A percentile compares a stretch with the other conserved stretches of the same genome.
Evolutionary conservation across 371 early-diverging fungal species (phyloP).

Genomic region (Lichtheimia corymbifera): DNA sequence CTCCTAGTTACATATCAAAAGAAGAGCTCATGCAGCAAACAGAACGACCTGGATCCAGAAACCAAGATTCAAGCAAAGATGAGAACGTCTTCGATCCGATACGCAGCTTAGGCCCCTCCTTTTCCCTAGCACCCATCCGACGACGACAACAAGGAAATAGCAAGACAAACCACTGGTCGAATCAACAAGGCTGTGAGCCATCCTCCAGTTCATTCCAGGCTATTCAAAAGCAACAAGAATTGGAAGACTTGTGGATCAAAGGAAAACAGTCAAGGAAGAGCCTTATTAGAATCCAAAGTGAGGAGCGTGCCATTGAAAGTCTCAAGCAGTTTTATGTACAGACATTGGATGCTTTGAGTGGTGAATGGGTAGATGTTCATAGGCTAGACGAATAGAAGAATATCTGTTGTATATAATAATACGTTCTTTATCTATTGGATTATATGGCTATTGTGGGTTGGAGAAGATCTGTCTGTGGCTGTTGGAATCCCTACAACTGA

Average conservation of each 20-base stretch:
- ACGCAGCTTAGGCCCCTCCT: constrained; percentile 26
- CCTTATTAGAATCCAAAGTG: constrained; percentile 43
- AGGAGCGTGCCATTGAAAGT: constrained; percentile 42
- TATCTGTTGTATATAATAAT: no score
- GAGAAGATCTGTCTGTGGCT: no score
- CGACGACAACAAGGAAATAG: constrained; percentile 12
- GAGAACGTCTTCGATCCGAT: constrained; percentile 22
- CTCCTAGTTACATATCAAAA: constrained; percentile 26
- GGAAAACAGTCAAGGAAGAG: constrained; percentile 37
- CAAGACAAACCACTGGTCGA: neutral
- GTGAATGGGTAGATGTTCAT: constrained; percentile 51
- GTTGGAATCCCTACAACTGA: no score
- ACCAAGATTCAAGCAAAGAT: neutral
- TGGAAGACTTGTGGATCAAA: constrained; percentile 39
- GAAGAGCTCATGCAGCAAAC: constrained; percentile 14
- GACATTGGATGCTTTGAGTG: constrained; percentile 35
- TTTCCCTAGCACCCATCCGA: constrained; percentile 30
- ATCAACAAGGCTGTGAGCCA: neutral
- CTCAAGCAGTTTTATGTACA: constrained; percentile 43
- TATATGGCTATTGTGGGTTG: no score
- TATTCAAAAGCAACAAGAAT: constrained; percentile 45
- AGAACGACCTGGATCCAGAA: neutral
- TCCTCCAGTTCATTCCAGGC: constrained; percentile 31
- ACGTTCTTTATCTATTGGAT: no score
- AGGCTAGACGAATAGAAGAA: constrained; percentile 1